These are phyloP conservation scores for Naganishia sp. DNA, from an alignment of 1,284 basidiomycete species.

Conservation along the genomic window DNA sequence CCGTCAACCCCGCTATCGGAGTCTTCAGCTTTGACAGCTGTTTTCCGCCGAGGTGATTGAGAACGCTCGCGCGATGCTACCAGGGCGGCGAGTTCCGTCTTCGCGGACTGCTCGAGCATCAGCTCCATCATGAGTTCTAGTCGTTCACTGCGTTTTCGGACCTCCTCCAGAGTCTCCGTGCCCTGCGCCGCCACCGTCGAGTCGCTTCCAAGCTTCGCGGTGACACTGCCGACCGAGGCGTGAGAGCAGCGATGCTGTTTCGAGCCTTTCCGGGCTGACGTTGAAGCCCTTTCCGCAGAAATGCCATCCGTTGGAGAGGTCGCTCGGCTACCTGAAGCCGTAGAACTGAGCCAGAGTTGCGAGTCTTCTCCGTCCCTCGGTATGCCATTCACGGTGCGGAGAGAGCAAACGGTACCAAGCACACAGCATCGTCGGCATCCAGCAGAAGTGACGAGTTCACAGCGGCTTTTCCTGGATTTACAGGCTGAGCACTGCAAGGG, in stretches of 20 bases:
- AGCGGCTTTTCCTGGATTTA: constrained; percentile 17
- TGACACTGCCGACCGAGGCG: not conserved
- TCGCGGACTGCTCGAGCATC: constrained; percentile 13
- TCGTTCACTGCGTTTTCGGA: constrained; percentile 11
- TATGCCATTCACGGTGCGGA: not conserved
- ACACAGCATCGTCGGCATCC: constrained; percentile 29
- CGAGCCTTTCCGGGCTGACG: not conserved
- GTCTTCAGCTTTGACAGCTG: not conserved
- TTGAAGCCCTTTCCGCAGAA: not conserved
- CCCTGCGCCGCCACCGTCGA: not conserved
- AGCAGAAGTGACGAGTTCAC: constrained; percentile 25
- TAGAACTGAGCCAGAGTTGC: not conserved
- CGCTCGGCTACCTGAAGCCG: not conserved
- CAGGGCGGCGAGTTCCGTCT: not conserved
- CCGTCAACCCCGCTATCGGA: not conserved
- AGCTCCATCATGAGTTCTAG: constrained; percentile 24
- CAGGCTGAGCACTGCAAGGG: constrained; percentile 12
- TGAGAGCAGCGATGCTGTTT: not conserved
- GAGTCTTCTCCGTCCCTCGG: not conserved
- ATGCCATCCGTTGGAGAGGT: not conserved
- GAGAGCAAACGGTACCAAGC: constrained; percentile 16
- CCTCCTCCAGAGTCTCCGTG: constrained; percentile 7
- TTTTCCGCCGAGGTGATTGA: not conserved
- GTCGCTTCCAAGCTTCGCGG: no score
- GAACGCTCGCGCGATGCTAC: not conserved